phyloP scores from a whole-genome alignment of 805 yeast genomes.

The Zygoascus tannicola region DNA sequence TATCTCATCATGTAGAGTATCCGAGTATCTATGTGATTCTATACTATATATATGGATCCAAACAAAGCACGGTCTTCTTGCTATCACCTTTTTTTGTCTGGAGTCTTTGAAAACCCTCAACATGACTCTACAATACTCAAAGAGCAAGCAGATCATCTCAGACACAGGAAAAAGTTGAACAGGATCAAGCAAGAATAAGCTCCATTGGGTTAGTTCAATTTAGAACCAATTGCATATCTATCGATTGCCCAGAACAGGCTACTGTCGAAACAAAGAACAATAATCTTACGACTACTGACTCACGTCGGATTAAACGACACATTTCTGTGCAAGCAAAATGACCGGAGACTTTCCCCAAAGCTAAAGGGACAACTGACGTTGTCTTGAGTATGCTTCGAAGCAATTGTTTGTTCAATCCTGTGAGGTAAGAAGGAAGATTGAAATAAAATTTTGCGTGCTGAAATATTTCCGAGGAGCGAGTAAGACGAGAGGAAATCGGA shows the following conservation, averaged over 20 bases:
- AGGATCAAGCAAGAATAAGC: constrained; percentile 23
- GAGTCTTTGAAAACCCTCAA: constrained; percentile 20
- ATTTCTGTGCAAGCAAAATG: constrained; percentile 8
- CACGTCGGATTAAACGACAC: constrained; percentile 1
- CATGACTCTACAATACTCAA: constrained; percentile 26
- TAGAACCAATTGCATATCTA: constrained; percentile 28
- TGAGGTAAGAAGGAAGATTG: too few species aligned
- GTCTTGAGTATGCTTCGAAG: constrained; percentile 27
- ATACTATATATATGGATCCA: too few species aligned
- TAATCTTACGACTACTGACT: constrained; percentile 5
- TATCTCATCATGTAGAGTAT: constrained; percentile 20
- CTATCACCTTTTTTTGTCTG: too few species aligned
- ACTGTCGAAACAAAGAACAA: constrained; percentile 7
- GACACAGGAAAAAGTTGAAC: constrained; percentile 8
- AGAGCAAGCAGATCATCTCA: constrained; percentile 4
- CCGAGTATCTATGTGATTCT: neutral
- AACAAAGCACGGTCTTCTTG: too few species aligned
- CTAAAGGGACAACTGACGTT: constrained; percentile 9
- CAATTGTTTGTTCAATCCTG: constrained; percentile 21
- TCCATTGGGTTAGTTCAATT: constrained; percentile 27
- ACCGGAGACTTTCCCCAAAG: constrained; percentile 34
- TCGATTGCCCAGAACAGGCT: constrained; percentile 16
- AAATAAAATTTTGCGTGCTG: too few species aligned
- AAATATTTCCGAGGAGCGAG: too few species aligned
- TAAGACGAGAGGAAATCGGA: too few species aligned